Percentiles rank a stretch among this genome's conserved stretches.
phyloP scores from a whole-genome alignment of 2,329 filamentous ascomycete genomes.

The Calonectria crousiana region DNA sequence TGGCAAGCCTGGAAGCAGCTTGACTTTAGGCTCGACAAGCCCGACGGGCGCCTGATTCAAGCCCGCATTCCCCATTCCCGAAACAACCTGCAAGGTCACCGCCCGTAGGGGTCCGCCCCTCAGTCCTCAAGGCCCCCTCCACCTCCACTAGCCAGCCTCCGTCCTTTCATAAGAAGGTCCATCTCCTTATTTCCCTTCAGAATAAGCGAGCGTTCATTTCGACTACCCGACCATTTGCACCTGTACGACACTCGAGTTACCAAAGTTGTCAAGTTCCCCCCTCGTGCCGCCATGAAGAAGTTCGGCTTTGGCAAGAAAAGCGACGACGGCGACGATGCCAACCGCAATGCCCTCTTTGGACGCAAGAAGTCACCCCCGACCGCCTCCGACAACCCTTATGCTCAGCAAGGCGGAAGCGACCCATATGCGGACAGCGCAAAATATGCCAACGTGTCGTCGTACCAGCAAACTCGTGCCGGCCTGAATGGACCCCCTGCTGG shows the following conservation, averaged over 20 bases:
- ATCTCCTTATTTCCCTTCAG: conserved; percentile 21
- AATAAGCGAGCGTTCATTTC: conserved; percentile 30
- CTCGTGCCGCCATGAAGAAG: conserved; percentile 63
- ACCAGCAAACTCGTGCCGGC: conserved; percentile 57
- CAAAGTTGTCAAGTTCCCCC: not conserved
- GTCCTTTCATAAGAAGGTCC: conserved; percentile 15
- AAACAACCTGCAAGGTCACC: conserved; percentile 39
- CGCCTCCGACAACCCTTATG: conserved; percentile 68
- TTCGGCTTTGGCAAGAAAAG: conserved; percentile 70
- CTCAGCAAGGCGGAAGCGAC: conserved; percentile 62
- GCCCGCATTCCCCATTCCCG: conserved; percentile 35
- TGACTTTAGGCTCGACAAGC: conserved; percentile 33
- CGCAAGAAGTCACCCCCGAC: conserved; percentile 64
- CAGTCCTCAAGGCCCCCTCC: conserved; percentile 17
- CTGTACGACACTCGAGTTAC: not conserved
- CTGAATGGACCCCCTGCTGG: conserved; percentile 46
- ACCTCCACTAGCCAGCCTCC: conserved; percentile 24
- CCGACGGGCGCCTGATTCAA: conserved; percentile 36
- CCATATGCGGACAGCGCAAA: conserved; percentile 65
- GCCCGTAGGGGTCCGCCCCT: conserved; percentile 37
- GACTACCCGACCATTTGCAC: conserved; percentile 19
- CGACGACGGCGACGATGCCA: conserved; percentile 62
- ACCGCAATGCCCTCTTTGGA: conserved; percentile 65
- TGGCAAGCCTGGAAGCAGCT: conserved; percentile 22
- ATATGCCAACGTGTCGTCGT: conserved; percentile 59